Conservation (phyloP, 2,329 filamentous ascomycete genomes). For the Phaeosphaeria sp. region DNA sequence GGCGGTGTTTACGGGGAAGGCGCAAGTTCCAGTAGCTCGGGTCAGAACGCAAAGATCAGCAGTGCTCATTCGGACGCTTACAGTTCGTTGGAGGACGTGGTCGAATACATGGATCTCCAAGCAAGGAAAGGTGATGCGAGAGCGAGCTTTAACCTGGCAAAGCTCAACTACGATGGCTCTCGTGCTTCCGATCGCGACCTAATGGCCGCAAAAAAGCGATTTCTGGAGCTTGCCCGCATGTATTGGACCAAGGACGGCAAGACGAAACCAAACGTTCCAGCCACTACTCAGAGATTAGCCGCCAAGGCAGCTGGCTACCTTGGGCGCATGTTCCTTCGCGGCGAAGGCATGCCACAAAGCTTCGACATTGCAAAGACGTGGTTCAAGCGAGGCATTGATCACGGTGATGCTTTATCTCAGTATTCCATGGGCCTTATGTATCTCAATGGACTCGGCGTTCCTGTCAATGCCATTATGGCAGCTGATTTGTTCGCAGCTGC, state of each 20-base stretch:
- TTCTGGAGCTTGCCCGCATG: conserved; percentile 76
- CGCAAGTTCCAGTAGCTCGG: conserved; percentile 87
- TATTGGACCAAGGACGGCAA: conserved; percentile 86
- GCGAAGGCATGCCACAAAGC: conserved; percentile 82
- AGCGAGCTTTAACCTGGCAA: conserved; percentile 83
- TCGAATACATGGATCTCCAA: conserved; percentile 92
- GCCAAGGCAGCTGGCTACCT: conserved; percentile 86
- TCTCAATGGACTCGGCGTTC: conserved; percentile 76
- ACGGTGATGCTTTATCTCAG: conserved; percentile 82
- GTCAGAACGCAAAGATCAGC: conserved; percentile 77
- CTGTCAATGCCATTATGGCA: conserved; percentile 73
- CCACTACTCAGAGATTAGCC: conserved; percentile 77
- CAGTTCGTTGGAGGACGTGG: conserved; percentile 87
- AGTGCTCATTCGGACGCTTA: conserved; percentile 79
- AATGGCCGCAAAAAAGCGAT: conserved; percentile 77
- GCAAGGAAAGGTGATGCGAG: conserved; percentile 88
- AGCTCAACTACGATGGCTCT: conserved; percentile 87
- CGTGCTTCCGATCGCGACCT: conserved; percentile 76
- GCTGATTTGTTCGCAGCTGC: conserved; percentile 78
- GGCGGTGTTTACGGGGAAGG: conserved; percentile 96
- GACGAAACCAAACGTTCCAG: conserved; percentile 70
- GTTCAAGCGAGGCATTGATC: conserved; percentile 79
- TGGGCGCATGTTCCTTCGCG: conserved; percentile 86
- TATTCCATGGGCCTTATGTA: conserved; percentile 85
- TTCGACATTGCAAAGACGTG: conserved; percentile 78